Base-by-base conservation (phyloP, 2,329 filamentous ascomycete species). In the Boeremia exigua region DNA sequence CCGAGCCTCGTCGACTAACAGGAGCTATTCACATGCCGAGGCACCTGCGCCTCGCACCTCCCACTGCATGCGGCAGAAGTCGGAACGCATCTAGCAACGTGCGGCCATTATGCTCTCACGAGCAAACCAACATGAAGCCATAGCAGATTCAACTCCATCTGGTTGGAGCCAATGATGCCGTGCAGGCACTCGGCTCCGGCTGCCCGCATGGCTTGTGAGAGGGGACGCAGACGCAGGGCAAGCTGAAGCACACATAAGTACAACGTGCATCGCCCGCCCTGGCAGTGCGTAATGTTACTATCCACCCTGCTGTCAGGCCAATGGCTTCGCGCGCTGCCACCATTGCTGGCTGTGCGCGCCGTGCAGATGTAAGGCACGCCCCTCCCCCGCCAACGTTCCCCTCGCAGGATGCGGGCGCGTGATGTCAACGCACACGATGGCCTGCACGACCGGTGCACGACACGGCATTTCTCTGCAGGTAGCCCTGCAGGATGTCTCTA, bases 131-230 rank as follows among this genome's bases (percentile, higher is more conserved):
- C 33, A 39, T 33, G 36, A 44, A 37, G 44, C 30, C 48, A 30
- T 48, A 23, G 44, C 52, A 30, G 45, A 39, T 48, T 33, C n/a
- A 37, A 2, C 4, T 45, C 17, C 6, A 33, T 37, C 29, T 47
- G 29, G 28, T 36, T 43, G 23, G 29, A 52, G 55, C 55, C 60
- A 60, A 62, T 60, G n/a, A 37, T 42, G 42, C 46, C 49, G 27
- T 27, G 15, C 25, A 38, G 33, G 34, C 47, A 51, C 42, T 47
- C 46, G 58, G 50, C 30, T 51, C 54, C 54, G 50, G 40, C 28
- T 55, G 54, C 47, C 47, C 54, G 57, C 46, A 51, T 42, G 34
- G 46, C 39, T 47, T 40, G 46, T 37, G 47, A 52, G 54, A 57
- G 58, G 54, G 47, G 49, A 49, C 27, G 49, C 53, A 33, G 49